These are phyloP conservation scores for Erigeron philadelphicus DNA, from an alignment of 140 eudicot genomes.

Conservation along the genomic window DNA sequence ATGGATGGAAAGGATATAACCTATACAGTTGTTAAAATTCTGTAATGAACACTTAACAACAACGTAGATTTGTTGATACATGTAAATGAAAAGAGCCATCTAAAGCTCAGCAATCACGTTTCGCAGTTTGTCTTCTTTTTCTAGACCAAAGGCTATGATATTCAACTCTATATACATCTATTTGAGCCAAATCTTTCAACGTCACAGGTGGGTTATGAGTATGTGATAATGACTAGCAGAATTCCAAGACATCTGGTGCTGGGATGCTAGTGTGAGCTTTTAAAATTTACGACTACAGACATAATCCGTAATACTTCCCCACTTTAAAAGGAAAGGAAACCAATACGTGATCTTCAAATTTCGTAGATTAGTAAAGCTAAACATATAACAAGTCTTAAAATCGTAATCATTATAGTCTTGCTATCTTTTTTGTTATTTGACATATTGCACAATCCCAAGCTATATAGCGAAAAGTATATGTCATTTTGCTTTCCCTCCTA, in stretches of 20 bases:
- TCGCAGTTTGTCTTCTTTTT: background rate
- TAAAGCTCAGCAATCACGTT: background rate
- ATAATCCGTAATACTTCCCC: too few relatives aligned
- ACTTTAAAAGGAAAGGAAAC: too few relatives aligned
- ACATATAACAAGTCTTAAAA: background rate
- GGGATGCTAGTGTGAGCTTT: too few relatives aligned
- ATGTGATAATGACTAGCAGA: too few relatives aligned
- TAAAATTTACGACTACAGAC: too few relatives aligned
- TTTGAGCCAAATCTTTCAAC: too few relatives aligned
- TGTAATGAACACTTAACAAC: background rate
- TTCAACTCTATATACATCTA: too few relatives aligned
- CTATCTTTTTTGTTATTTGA: background rate
- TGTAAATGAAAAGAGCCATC: background rate
- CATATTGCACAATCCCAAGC: background rate
- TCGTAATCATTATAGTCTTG: background rate
- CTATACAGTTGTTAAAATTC: background rate
- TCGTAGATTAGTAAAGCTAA: background rate
- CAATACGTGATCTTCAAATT: too few relatives aligned
- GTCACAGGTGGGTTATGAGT: too few relatives aligned
- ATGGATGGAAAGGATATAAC: background rate
- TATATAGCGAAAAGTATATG: background rate
- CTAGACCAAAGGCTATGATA: too few relatives aligned
- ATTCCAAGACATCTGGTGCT: too few relatives aligned
- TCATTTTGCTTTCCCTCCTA: background rate
- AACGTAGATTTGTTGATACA: background rate